Conservation (phyloP, 768 basidiomycete genomes). For the Lentinula edodes region DNA sequence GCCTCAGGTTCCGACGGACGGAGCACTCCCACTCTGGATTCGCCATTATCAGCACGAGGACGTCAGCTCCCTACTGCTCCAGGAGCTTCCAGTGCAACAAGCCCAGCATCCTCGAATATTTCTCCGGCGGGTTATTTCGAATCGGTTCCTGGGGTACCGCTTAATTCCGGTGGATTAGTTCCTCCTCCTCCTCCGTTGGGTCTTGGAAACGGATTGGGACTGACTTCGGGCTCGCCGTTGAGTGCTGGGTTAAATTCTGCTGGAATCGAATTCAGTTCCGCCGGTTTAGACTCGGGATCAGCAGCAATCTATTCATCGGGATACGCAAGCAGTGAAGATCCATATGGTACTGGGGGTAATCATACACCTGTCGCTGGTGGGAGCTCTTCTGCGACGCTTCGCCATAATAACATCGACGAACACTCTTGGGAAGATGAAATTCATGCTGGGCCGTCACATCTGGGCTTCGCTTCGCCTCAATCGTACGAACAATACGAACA, state of each 20-base stretch:
- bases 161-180: neutral
- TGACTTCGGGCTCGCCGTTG: neutral
- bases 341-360: neutral
- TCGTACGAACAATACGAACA: too few species aligned
- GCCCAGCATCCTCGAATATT: neutral
- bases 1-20: neutral
- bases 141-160: neutral
- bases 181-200: neutral
- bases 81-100: neutral
- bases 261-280: neutral
- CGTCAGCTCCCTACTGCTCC: neutral
- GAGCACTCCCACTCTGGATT: neutral
- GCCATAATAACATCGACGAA: too few species aligned
- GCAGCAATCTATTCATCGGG: neutral
- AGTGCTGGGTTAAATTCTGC: too few species aligned
- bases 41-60: neutral
- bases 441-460: too few species aligned
- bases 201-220: neutral
- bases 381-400: too few species aligned
- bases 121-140: neutral
- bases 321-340: neutral
- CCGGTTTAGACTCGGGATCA: neutral
- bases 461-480: too few species aligned
- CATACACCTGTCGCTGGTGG: neutral
- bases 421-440: too few species aligned